phyloP scores from a whole-genome alignment of 148 eudicot genomes.

The Rhododendron williamsianum region DNA sequence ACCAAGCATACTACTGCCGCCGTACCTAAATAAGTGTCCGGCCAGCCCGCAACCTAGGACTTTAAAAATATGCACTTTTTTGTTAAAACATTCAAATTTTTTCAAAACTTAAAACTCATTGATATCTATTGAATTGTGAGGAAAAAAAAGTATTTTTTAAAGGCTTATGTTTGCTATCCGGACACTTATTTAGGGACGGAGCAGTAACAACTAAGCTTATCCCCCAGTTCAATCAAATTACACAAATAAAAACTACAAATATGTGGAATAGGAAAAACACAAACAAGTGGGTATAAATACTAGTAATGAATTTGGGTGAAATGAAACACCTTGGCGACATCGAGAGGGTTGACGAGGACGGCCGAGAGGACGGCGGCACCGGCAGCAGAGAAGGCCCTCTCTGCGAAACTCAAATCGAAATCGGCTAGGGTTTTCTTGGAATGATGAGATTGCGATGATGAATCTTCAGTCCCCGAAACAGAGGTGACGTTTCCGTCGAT shows the following conservation, averaged over 20 bases:
- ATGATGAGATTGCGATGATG: not conserved
- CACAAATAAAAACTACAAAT: not conserved
- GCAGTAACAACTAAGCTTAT: not conserved
- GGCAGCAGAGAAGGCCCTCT: conserved; percentile 68
- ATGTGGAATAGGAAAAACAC: not conserved
- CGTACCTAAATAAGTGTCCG: too few species aligned
- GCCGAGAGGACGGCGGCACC: conserved; percentile 90
- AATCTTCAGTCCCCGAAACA: conserved; percentile 23
- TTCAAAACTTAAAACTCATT: too few species aligned
- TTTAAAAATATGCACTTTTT: too few species aligned
- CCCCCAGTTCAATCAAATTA: not conserved
- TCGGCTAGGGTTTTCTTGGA: conserved; percentile 22
- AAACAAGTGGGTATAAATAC: not conserved
- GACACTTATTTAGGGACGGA: too few species aligned
- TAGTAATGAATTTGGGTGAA: not conserved
- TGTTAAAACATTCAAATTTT: too few species aligned
- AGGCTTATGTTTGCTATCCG: too few species aligned
- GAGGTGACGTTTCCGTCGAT: conserved; percentile 21
- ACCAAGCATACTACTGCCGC: not conserved
- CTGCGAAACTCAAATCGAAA: conserved; percentile 41
- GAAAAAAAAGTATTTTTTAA: too few species aligned
- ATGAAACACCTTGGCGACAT: conserved; percentile 63
- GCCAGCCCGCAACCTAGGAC: too few species aligned
- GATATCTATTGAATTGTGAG: too few species aligned
- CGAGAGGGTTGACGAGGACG: conserved; percentile 85